phyloP scores from a whole-genome alignment of 352 stramenopile species.

The Pythium rhizo-oryzae region DNA sequence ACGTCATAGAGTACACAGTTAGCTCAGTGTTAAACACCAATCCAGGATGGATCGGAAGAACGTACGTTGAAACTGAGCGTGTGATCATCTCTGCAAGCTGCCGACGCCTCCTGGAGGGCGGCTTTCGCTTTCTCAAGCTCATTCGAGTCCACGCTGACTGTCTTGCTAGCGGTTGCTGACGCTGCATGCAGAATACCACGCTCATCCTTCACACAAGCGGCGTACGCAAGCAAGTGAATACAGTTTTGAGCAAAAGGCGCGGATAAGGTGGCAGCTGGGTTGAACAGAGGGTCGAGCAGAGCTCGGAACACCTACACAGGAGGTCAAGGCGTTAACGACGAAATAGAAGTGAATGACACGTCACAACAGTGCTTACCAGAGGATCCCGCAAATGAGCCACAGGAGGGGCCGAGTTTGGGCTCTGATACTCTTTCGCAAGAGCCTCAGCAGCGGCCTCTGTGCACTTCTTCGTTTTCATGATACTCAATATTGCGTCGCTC shows the following conservation, averaged over 20 bases:
- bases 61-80: constrained; percentile 88
- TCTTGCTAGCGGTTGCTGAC: constrained; percentile 4
- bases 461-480: constrained; percentile 77
- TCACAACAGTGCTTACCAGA: constrained; percentile 42
- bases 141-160: constrained; percentile 49
- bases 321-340: not conserved
- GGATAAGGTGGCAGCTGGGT: constrained; percentile 66
- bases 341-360: not conserved
- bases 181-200: constrained; percentile 68
- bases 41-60: not conserved
- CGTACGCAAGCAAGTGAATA: constrained; percentile 73
- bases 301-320: constrained; percentile 66
- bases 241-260: constrained; percentile 66
- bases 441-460: constrained; percentile 58
- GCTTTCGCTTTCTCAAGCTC: constrained; percentile 69
- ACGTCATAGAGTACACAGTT: not conserved
- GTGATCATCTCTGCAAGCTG: constrained; percentile 83
- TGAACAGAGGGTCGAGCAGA: constrained; percentile 82
- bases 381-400: constrained; percentile 74
- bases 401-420: constrained; percentile 47
- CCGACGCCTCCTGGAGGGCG: constrained; percentile 69
- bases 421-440: constrained; percentile 73
- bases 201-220: constrained; percentile 75
- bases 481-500: constrained; percentile 73
- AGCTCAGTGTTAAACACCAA: not conserved